These are phyloP conservation scores for Phallus indusiatus DNA, from an alignment of 768 basidiomycete genomes.

Conservation along the genomic window DNA sequence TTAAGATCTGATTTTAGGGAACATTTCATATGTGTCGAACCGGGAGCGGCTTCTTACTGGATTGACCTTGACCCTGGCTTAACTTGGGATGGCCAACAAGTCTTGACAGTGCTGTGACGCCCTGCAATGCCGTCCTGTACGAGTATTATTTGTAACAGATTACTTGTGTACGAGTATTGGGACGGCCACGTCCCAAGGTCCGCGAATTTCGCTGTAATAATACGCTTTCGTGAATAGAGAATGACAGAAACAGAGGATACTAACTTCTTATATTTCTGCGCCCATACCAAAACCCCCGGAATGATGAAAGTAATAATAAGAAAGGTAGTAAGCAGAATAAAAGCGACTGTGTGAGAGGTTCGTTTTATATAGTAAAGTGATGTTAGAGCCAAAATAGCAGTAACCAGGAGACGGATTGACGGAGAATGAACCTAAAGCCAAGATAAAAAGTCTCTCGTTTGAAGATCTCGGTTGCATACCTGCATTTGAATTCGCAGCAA, in stretches of 20 bases:
- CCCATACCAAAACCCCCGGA: constrained; percentile 72
- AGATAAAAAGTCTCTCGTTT: constrained; percentile 5
- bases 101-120: constrained; percentile 35
- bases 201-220: constrained; percentile 68
- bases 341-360: constrained; percentile 47
- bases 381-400: constrained; percentile 38
- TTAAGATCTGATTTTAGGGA: constrained; percentile 41
- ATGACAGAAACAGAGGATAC: constrained; percentile 20
- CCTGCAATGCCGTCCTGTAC: background rate
- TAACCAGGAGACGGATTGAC: constrained; percentile 40
- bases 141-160: background rate
- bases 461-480: constrained; percentile 9
- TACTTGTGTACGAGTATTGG: constrained; percentile 24
- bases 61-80: constrained; percentile 4
- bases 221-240: constrained; percentile 9
- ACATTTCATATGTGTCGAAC: constrained; percentile 83
- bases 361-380: constrained; percentile 44
- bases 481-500: constrained; percentile 52
- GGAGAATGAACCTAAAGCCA: constrained; percentile 26
- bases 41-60: constrained; percentile 37
- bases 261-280: constrained; percentile 81
- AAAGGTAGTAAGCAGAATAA: constrained; percentile 40
- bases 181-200: constrained; percentile 84
- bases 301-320: constrained; percentile 59
- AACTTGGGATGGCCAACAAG: constrained; percentile 55